Base-by-base conservation (phyloP, 176 grass and related monocot species). In the Aegilops bicornis region DNA sequence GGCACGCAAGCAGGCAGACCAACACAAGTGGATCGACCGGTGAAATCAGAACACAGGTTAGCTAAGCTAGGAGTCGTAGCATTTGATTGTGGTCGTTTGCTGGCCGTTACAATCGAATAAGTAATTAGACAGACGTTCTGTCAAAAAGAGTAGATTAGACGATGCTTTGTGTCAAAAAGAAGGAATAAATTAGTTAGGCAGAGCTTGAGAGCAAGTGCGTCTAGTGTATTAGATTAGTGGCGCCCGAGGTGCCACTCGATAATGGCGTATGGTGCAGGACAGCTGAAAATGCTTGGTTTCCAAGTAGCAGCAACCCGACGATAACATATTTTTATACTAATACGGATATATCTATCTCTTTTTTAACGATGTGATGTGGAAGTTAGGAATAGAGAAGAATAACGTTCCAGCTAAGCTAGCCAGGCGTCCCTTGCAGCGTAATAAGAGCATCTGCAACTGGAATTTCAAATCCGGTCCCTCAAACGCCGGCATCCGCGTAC, bases 201-300 rank as follows among this genome's bases (percentile, higher is more conserved):
- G 30, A 33, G 85, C 20, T 84, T 79, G 27, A 71, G 27, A 61
- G 27, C n/a, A 33, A 48, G 11, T 16, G 25, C 5, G 35, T 61
- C 16, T 4, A 52, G 48, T 17, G 52, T 19, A 52, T 64, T 20
- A 36, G 35, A 37, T 78, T 36, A 63, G 64, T 48, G 62, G 20
- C 24, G n/a, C n/a, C 29, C 6, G 29, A 16, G 59, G n/a, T 8
- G 39, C 10, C 4, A 65, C 43, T 72, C 8, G 2, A 14, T 4
- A 42, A 47, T 23, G 45, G 50, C 58, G 68, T 85, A 39, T 27
- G 64, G 82, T 68, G 77, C 58, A 76, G 87, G 78, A 30, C 62
- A 82, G 78, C 48, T 47, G 66, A 85, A 85, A 76, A 39, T 79
- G 87, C 65, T 36, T 82, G 24, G 19, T 61, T 30, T 25, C 35